Base-by-base conservation (phyloP, 495 filamentous ascomycete genomes). In the Aspergillus panamensis region DNA sequence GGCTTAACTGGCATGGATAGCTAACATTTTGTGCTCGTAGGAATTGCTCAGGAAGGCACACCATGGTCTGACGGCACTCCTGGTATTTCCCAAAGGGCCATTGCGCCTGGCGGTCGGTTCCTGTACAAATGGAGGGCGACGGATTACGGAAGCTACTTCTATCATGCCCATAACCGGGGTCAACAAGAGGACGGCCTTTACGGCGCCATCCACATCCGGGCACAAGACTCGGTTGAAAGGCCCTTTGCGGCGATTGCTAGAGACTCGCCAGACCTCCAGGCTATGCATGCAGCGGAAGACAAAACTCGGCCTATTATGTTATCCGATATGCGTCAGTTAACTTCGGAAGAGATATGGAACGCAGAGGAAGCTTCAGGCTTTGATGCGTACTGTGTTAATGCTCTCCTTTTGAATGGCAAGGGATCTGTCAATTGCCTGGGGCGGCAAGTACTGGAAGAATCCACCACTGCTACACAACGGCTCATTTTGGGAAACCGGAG, bases 61-160 rank as follows among this genome's bases (percentile, higher is more conserved):
- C 77, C 79, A 2, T 80, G 73, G 73, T 69, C 73, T 12, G 78
- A 82, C 67, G 82, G 82, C n/a, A 76, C 80, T n/a, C 77, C 81
- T 17, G 78, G 79, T 16, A 40, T 81, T 6, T 68, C 70, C 9
- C 72, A 83, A 64, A 66, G 61, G 37, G 67, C 75, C 5, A 82
- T 86, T 48, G 58, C 59, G 29, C 69, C 79, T 2, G 77, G 77
- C 8, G 62, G 63, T 8, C 73, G 53, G 13, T 85, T 77, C 43
- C 64, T 65, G 6, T 82, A 83, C 59, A 69, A 71, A 47, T 86
- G 74, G 71, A 69, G 66, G 4, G 82, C 80, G 8, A 75, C 67
- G 3, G 69, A 78, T 25, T 77, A 78, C 58, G 81, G 82, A 17
- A 77, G 70, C 21, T 81, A 81, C 67, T 73, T 64, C 59, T 84